These are phyloP conservation scores for Fusarium concolor DNA, from an alignment of 2,329 filamentous ascomycete species.

Conservation along the genomic window DNA sequence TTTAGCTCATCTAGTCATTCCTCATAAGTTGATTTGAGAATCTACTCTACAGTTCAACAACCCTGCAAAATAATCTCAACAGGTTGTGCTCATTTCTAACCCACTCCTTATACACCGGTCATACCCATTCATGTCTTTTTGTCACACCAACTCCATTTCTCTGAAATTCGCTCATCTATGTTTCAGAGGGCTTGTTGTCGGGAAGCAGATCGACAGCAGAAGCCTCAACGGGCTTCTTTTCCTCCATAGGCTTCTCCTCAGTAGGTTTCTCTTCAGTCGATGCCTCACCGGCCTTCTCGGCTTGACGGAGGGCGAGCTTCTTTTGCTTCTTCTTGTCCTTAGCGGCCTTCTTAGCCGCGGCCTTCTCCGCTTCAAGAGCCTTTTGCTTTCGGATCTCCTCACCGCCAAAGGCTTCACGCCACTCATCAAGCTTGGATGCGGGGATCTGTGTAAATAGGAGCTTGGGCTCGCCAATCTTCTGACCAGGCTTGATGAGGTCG, in stretches of 20 bases:
- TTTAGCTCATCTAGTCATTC: constrained; percentile 35
- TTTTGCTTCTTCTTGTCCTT: constrained; percentile 64
- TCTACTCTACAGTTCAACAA: constrained; percentile 37
- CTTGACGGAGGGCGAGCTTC: constrained; percentile 44
- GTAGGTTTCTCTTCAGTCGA: constrained; percentile 24
- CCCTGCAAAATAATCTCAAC: constrained; percentile 19
- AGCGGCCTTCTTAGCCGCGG: constrained; percentile 63
- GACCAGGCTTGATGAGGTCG: constrained; percentile 74
- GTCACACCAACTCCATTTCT: constrained; percentile 5
- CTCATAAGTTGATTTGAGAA: constrained; percentile 41
- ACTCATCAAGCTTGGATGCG: constrained; percentile 82
- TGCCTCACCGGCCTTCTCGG: constrained; percentile 27
- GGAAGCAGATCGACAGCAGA: constrained; percentile 35
- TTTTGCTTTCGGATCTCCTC: constrained; percentile 76
- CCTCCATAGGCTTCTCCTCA: constrained; percentile 5
- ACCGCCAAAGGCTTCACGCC: constrained; percentile 80
- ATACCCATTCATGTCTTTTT: constrained; percentile 5
- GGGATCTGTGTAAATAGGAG: constrained; percentile 88
- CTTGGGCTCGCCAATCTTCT: constrained; percentile 83
- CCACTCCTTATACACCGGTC: constrained; percentile 15
- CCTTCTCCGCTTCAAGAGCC: constrained; percentile 64
- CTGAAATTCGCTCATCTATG: constrained; percentile 8
- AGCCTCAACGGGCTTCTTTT: constrained; percentile 37
- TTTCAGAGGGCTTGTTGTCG: constrained; percentile 35
- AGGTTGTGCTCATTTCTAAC: constrained; percentile 20